Evolutionary conservation across 768 basidiomycete genomes (phyloP).

Genomic region (Baorangia bicolor): DNA sequence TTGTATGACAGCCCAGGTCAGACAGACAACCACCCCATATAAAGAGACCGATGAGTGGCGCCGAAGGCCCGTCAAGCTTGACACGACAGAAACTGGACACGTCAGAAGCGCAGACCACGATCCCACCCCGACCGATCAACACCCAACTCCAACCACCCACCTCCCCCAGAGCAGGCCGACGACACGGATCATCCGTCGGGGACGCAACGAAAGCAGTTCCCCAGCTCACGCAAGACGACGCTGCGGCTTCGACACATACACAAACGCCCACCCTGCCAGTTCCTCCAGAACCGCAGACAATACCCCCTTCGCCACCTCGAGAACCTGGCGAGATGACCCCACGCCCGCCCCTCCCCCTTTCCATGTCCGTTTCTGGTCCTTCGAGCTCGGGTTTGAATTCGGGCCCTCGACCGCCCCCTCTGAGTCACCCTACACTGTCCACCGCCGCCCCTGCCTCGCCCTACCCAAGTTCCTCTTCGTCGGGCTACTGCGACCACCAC

Average conservation of each 20-base stretch:
- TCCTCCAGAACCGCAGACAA: not conserved
- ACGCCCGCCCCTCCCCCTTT: not conserved
- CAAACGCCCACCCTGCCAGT: not conserved
- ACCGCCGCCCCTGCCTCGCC: not conserved
- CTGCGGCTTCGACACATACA: not conserved
- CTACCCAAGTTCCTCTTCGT: not conserved
- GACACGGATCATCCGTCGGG: not conserved
- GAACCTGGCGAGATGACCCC: constrained; percentile 12
- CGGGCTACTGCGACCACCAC: not conserved
- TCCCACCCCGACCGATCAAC: not conserved
- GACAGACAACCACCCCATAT: constrained; percentile 8
- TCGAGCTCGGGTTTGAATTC: not conserved
- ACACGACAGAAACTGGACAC: constrained; percentile 15
- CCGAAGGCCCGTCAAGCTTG: constrained; percentile 1
- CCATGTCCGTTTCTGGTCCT: not conserved
- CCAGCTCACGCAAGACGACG: not conserved
- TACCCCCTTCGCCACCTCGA: not conserved
- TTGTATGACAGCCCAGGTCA: constrained; percentile 12
- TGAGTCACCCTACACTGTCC: not conserved
- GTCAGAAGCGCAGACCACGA: not conserved
- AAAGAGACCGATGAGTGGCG: constrained; percentile 13
- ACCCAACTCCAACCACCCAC: not conserved
- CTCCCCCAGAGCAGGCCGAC: constrained; percentile 1
- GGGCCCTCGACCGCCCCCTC: not conserved
- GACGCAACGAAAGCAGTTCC: not conserved